These are phyloP conservation scores for Ilex paraguariensis DNA, from an alignment of 305 asterid species.

Conservation along the genomic window DNA sequence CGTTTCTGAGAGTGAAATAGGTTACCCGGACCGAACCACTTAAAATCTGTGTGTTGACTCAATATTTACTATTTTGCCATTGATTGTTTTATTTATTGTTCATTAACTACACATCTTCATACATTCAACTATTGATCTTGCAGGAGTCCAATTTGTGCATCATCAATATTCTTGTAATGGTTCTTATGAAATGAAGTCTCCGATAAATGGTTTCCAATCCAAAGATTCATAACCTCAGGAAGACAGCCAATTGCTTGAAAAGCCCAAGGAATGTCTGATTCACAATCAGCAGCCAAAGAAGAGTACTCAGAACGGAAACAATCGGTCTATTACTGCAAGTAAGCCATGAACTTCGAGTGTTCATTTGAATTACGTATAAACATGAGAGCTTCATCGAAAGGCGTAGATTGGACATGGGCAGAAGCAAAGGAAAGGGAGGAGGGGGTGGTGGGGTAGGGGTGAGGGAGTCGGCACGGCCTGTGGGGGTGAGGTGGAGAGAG, in stretches of 20 bases:
- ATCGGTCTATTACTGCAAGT: slow-evolving; percentile 88
- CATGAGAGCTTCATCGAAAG: slow-evolving; percentile 52
- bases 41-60: too few species aligned
- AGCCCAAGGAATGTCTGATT: slow-evolving; percentile 64
- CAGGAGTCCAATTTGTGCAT: too few species aligned
- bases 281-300: too few species aligned
- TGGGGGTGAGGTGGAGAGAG: slow-evolving; percentile 88
- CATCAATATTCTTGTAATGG: slow-evolving; percentile 87
- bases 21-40: too few species aligned
- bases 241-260: slow-evolving; percentile 62
- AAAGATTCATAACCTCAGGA: slow-evolving; percentile 86
- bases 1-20: too few species aligned
- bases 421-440: slow-evolving; percentile 74
- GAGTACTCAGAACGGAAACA: slow-evolving; percentile 83
- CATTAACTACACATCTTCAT: too few species aligned
- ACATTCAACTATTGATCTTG: too few species aligned
- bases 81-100: too few species aligned
- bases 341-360: slow-evolving; percentile 30
- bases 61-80: too few species aligned
- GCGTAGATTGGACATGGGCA: slow-evolving; percentile 53
- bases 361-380: slow-evolving; percentile 34
- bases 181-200: slow-evolving; percentile 87
- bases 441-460: slow-evolving; percentile 39
- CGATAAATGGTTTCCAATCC: slow-evolving; percentile 63
- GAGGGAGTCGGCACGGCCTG: slow-evolving; percentile 77